Evolutionary conservation across 805 yeast genomes (phyloP).

Genomic region (Candida methanosorbosa): DNA sequence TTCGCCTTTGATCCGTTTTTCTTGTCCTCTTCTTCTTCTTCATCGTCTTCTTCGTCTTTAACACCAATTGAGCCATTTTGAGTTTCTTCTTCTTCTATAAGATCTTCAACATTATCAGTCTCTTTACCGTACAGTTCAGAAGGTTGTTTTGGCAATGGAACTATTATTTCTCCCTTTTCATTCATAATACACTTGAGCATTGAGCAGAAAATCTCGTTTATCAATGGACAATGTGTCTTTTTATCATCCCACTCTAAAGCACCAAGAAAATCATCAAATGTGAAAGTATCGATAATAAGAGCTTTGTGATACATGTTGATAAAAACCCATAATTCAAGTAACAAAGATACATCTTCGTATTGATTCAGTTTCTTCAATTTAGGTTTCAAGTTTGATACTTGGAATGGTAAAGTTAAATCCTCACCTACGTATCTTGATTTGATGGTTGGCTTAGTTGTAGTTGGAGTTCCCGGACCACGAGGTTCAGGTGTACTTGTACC

Average conservation of each 20-base stretch:
- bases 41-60: constrained; percentile 2
- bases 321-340: constrained; percentile 69
- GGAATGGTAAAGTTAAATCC: constrained; percentile 23
- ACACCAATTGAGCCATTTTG: constrained; percentile 18
- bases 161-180: constrained; percentile 22
- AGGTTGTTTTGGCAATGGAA: constrained; percentile 19
- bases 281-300: constrained; percentile 58
- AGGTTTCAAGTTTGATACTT: constrained; percentile 16
- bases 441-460: constrained; percentile 2
- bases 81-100: constrained; percentile 15
- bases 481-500: constrained; percentile 3
- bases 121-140: constrained; percentile 12
- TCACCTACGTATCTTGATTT: constrained; percentile 15
- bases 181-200: constrained; percentile 47
- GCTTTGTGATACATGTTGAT: constrained; percentile 62
- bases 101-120: constrained; percentile 12
- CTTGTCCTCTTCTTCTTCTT: constrained; percentile 7
- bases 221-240: constrained; percentile 37
- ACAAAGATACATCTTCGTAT: constrained; percentile 25
- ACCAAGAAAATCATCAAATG: constrained; percentile 69
- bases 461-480: constrained; percentile 6
- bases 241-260: constrained; percentile 42
- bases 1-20: constrained; percentile 4
- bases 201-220: constrained; percentile 65
- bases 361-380: constrained; percentile 13